Percentiles rank a stretch among this genome's conserved stretches.
These are phyloP conservation scores for Botrytis medusae DNA, from an alignment of 2,329 filamentous ascomycete species.

Conservation along the genomic window DNA sequence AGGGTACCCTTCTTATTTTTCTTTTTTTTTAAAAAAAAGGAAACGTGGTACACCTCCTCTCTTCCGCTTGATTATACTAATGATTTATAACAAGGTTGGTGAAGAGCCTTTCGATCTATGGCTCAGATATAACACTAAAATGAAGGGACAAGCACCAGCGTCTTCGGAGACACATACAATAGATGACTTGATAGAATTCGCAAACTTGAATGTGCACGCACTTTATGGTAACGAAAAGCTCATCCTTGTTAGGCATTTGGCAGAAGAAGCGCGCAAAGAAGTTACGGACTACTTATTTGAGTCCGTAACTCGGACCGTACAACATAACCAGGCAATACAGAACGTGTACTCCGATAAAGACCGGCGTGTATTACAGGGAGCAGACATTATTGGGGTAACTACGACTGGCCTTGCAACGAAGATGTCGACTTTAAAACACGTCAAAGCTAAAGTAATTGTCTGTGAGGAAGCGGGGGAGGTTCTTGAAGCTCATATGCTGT, in stretches of 20 bases:
- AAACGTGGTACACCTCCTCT: neutral
- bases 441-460: slow-evolving; percentile 44
- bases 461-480: slow-evolving; percentile 48
- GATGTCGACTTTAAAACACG: slow-evolving; percentile 45
- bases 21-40: no score
- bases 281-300: neutral
- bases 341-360: slow-evolving; percentile 23
- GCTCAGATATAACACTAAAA: slow-evolving; percentile 2
- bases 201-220: neutral
- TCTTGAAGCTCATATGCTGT: slow-evolving; percentile 44
- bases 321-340: neutral
- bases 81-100: neutral
- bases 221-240: neutral
- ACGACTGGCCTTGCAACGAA: slow-evolving; percentile 52
- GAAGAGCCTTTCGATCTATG: slow-evolving; percentile 29
- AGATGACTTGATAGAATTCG: neutral
- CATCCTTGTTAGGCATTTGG: neutral
- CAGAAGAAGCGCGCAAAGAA: neutral
- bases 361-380: slow-evolving; percentile 23
- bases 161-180: neutral
- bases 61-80: neutral
- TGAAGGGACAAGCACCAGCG: neutral
- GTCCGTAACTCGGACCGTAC: neutral
- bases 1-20: neutral
- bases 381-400: slow-evolving; percentile 53